These are phyloP conservation scores for Emericellopsis terricola DNA, from an alignment of 495 filamentous ascomycete genomes.

Conservation along the genomic window DNA sequence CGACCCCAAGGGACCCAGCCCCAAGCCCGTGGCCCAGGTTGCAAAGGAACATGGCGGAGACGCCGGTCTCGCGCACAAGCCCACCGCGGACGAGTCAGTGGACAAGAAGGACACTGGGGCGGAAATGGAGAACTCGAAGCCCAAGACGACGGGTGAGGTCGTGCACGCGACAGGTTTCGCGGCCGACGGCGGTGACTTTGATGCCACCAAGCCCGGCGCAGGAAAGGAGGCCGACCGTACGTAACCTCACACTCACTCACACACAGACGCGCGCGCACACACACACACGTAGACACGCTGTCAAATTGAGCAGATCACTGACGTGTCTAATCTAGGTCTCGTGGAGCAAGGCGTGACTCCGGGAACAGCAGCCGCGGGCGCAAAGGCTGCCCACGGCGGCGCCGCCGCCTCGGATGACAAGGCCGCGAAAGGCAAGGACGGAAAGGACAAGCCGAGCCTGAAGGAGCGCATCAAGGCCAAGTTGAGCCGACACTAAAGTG, in stretches of 20 bases:
- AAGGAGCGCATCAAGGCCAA: constrained; percentile 29
- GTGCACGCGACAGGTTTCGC: constrained; percentile 32
- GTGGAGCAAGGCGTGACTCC: constrained; percentile 20
- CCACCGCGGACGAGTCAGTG: background rate
- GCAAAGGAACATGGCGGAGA: constrained; percentile 25
- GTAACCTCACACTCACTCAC: constrained; percentile 9
- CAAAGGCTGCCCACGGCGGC: too few species aligned
- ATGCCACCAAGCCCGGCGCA: constrained; percentile 42
- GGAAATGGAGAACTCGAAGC: constrained; percentile 2
- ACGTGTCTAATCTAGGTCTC: constrained; percentile 17
- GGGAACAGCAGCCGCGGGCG: background rate
- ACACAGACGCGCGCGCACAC: background rate
- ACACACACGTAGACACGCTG: background rate
- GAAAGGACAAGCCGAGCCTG: constrained; percentile 16
- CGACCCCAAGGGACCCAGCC: constrained; percentile 24
- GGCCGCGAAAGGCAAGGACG: too few species aligned
- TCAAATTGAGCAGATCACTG: too few species aligned
- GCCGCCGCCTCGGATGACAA: too few species aligned
- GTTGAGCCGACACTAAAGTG: constrained; percentile 13
- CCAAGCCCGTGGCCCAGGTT: constrained; percentile 18
- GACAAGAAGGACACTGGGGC: constrained; percentile 3
- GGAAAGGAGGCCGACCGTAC: constrained; percentile 47
- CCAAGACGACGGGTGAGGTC: constrained; percentile 14
- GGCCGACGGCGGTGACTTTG: constrained; percentile 50
- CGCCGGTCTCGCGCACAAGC: constrained; percentile 8